These are phyloP conservation scores for Ambrosia trifida DNA, from an alignment of 129 eudicot genomes.

Conservation along the genomic window DNA sequence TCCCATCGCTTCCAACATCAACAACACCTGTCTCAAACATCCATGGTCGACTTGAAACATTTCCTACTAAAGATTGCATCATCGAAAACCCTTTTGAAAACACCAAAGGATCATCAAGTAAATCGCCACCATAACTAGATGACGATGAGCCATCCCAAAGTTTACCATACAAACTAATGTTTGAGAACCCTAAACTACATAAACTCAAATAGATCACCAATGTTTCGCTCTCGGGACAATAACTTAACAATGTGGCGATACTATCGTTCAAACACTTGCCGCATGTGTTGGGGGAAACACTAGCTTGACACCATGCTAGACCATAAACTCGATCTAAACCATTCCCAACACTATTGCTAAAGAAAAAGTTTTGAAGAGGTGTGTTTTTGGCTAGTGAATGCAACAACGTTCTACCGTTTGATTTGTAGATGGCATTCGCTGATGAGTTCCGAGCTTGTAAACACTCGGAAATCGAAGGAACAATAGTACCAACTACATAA, in stretches of 20 bases:
- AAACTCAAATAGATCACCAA: constrained; percentile 13
- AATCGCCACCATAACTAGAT: background rate
- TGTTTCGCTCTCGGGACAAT: constrained; percentile 22
- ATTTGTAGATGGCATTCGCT: constrained; percentile 4
- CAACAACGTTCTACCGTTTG: constrained; percentile 18
- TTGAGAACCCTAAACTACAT: constrained; percentile 29
- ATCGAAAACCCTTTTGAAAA: constrained; percentile 32
- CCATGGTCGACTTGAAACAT: constrained; percentile 25
- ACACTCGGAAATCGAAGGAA: constrained; percentile 2
- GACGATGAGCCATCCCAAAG: constrained; percentile 11
- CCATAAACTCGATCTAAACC: constrained; percentile 28
- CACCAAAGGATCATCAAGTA: constrained; percentile 25
- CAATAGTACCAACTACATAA: background rate
- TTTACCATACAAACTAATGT: constrained; percentile 24
- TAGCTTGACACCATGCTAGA: constrained; percentile 29
- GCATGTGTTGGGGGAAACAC: constrained; percentile 26
- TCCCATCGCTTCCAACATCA: constrained; percentile 18
- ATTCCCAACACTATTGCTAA: constrained; percentile 21
- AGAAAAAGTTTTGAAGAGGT: constrained; percentile 29
- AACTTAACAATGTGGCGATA: constrained; percentile 1
- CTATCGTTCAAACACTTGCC: constrained; percentile 11
- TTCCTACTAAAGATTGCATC: constrained; percentile 27
- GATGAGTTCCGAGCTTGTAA: constrained; percentile 13
- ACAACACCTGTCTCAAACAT: constrained; percentile 31
- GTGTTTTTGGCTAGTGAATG: background rate